Base-by-base conservation (phyloP, 139 green algal species). In the Trebouxia sp. region DNA sequence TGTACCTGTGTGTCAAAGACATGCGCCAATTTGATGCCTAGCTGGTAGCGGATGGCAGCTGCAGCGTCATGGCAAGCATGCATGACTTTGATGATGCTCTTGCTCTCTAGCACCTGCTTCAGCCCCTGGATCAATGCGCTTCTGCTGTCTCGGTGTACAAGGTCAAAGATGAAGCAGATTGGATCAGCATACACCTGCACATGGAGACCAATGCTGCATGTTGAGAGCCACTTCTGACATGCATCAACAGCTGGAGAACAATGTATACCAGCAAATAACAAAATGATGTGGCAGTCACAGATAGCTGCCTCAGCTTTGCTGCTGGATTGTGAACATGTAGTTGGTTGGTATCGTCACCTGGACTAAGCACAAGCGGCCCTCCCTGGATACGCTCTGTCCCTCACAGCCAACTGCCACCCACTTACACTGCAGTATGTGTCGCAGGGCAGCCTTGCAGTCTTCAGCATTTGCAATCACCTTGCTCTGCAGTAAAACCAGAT, bases 121-220 rank as follows among this genome's bases (percentile, higher is more conserved):
- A 72, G 35, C 15, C 62, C 62, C 20, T 22, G 42, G 62, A 72
- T 43, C 5, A 72, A 17, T 45, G 32, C 32, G 26, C 20, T 35
- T 15, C 11, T 72, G 17, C 26, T 41, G 15, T 6, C 11, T 35
- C 11, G 1, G 32, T 72, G 20, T 1, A 72, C 32, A 32, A 72
- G 17, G 62, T 72, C 62, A 72, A 72, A 72, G 32, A 72, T 45
- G 11, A 72, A 72, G 62, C 62, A 72, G 62, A 72, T 8, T 30
- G 62, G 62, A 41, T 32, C 62, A 72, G 62, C 62, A 45, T 72
- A 72, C 62, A 72, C 62, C 62, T 72, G 62, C 35, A 72, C n/a
- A n/a, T n/a, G n/a, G n/a, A n/a, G n/a, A n/a, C n/a, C n/a, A n/a
- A n/a, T n/a, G n/a, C n/a, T n/a, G n/a, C n/a, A n/a, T n/a, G n/a